A percentile compares a stretch with the other conserved stretches of the same genome.
These are phyloP conservation scores for Phyllostachys edulis DNA, from an alignment of 176 grass and related monocot species.

Conservation along the genomic window DNA sequence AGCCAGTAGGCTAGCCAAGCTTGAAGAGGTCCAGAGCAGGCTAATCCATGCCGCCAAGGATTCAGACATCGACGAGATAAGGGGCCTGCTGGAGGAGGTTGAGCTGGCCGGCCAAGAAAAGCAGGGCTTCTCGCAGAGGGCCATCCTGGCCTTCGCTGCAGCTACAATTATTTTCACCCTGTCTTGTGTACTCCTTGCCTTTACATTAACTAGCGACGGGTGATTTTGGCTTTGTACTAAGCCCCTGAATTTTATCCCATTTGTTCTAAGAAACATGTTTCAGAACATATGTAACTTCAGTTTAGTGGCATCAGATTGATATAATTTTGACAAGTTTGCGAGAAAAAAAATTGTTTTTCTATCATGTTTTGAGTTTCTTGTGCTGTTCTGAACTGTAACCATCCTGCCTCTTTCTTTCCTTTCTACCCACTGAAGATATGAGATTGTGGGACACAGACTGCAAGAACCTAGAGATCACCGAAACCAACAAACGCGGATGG, in stretches of 20 bases:
- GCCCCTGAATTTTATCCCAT: not conserved
- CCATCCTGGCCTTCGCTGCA: constrained; percentile 62
- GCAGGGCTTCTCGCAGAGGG: constrained; percentile 47
- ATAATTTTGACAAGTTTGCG: not conserved
- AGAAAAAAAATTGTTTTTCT: not conserved
- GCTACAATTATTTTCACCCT: constrained; percentile 54
- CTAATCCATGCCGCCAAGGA: constrained; percentile 70
- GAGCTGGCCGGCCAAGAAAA: constrained; percentile 67
- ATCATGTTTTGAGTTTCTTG: not conserved
- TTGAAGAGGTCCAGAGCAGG: constrained; percentile 64
- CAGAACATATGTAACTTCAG: not conserved
- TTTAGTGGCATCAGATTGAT: not conserved
- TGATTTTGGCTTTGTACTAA: constrained; percentile 40
- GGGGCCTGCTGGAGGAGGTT: constrained; percentile 66
- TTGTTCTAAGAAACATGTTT: constrained; percentile 8
- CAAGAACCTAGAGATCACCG: not conserved
- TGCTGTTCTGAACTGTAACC: not conserved
- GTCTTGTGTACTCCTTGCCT: constrained; percentile 61
- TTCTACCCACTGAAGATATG: not conserved
- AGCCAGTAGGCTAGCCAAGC: constrained; percentile 62
- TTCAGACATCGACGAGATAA: constrained; percentile 65
- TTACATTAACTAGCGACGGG: constrained; percentile 70
- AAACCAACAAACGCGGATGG: not conserved
- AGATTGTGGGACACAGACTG: not conserved
- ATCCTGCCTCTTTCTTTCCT: not conserved